Evolutionary conservation across 768 basidiomycete genomes (phyloP).

Genomic region (Podaxis sp.): DNA sequence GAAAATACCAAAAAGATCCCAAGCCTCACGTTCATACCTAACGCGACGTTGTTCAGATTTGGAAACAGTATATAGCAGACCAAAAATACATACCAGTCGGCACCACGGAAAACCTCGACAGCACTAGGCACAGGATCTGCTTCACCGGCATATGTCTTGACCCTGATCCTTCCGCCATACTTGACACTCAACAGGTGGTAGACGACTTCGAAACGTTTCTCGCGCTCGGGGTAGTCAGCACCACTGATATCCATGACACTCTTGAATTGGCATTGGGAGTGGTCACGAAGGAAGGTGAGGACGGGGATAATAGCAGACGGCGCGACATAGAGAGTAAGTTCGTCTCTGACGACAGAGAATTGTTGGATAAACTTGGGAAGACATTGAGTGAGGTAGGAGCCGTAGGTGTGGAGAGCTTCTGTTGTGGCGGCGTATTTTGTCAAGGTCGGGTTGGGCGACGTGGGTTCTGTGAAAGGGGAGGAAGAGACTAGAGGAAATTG

Average conservation of each 20-base stretch:
- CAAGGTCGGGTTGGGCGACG: slow-evolving; percentile 83
- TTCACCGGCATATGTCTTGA: slow-evolving; percentile 97
- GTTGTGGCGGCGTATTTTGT: slow-evolving; percentile 71
- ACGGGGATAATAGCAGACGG: slow-evolving; percentile 83
- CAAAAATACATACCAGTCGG: slow-evolving; percentile 72
- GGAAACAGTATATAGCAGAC: background rate
- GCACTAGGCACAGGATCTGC: slow-evolving; percentile 87
- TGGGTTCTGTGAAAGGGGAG: slow-evolving; percentile 86
- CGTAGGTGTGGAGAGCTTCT: slow-evolving; percentile 84
- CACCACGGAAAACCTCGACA: slow-evolving; percentile 78
- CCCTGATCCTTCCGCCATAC: slow-evolving; percentile 82
- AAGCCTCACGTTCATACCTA: slow-evolving; percentile 96
- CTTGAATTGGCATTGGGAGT: slow-evolving; percentile 95
- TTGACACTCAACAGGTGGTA: slow-evolving; percentile 88
- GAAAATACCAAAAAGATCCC: slow-evolving; percentile 97
- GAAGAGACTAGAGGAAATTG: slow-evolving; percentile 46
- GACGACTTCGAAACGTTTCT: slow-evolving; percentile 94
- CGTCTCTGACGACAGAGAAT: slow-evolving; percentile 96
- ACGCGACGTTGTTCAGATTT: background rate
- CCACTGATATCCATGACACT: slow-evolving; percentile 90
- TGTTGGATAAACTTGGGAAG: slow-evolving; percentile 98
- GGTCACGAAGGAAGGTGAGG: slow-evolving; percentile 91
- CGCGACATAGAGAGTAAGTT: slow-evolving; percentile 84
- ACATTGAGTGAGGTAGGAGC: slow-evolving; percentile 89
- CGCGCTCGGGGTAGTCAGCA: slow-evolving; percentile 91